Conservation (phyloP, 2,329 filamentous ascomycete genomes). For the Hypomyces perniciosus region DNA sequence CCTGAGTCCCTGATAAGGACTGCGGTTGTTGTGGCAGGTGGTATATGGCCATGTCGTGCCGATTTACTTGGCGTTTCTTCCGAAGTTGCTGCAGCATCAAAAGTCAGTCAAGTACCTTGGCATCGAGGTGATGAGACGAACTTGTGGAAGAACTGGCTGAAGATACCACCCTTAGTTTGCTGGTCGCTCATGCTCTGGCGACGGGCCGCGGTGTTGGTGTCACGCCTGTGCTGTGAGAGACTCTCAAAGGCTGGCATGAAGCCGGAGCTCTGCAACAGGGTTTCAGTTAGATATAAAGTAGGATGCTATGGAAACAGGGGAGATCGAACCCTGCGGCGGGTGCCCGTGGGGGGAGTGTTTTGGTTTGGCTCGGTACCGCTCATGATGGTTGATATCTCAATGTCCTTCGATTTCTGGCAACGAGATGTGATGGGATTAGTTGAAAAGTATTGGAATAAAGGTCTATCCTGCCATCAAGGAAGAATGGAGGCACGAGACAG, state of each 20-base stretch:
- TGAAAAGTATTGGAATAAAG: not conserved
- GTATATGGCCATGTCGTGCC: not conserved
- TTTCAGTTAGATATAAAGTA: constrained; percentile 1
- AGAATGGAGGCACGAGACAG: not conserved
- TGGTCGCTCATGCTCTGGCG: constrained; percentile 52
- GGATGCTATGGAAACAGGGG: not conserved
- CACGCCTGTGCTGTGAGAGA: constrained; percentile 44
- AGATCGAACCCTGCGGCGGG: constrained; percentile 25
- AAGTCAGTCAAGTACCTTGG: not conserved
- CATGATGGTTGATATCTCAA: constrained; percentile 3
- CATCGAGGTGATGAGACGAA: constrained; percentile 25
- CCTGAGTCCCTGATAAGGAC: too few species aligned
- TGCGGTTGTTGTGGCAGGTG: not conserved
- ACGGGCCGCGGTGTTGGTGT: constrained; percentile 40
- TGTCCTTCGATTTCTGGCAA: not conserved
- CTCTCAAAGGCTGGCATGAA: constrained; percentile 44
- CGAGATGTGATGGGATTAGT: not conserved
- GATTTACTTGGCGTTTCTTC: constrained; percentile 11
- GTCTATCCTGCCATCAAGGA: too few species aligned
- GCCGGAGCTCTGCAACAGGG: constrained; percentile 35
- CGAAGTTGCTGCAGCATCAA: constrained; percentile 5
- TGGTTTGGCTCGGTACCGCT: constrained; percentile 21
- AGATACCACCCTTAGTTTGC: constrained; percentile 41
- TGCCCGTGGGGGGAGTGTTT: constrained; percentile 13
- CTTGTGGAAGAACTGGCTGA: constrained; percentile 54